phyloP scores from a whole-genome alignment of 768 basidiomycete genomes.

The Leccinum subgranulosum region DNA sequence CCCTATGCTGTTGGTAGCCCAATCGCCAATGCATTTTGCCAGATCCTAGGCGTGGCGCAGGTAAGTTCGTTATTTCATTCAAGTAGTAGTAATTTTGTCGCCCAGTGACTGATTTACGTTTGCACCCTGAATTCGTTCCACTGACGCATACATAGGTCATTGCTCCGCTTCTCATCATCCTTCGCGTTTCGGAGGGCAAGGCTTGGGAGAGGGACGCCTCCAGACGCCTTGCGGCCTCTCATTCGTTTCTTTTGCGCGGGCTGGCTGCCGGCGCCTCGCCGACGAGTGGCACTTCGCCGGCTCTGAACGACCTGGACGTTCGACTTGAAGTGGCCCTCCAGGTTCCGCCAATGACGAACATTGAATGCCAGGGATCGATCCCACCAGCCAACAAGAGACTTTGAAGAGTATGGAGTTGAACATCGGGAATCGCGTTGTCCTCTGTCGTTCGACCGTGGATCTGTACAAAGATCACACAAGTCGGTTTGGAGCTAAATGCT shows the following conservation, averaged over 20 bases:
- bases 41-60: slow-evolving; percentile 30
- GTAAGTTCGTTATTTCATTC: slow-evolving; percentile 7
- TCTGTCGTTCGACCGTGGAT: not conserved
- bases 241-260: slow-evolving; percentile 12
- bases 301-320: slow-evolving; percentile 3
- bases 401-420: not conserved
- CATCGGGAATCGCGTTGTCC: not conserved
- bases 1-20: slow-evolving; percentile 24
- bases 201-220: slow-evolving; percentile 35
- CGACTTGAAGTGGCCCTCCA: slow-evolving; percentile 14
- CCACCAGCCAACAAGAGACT: not conserved
- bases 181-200: slow-evolving; percentile 44
- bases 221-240: not conserved
- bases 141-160: slow-evolving; percentile 31
- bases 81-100: not conserved
- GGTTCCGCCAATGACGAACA: not conserved
- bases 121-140: not conserved
- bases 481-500: not conserved
- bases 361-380: not conserved
- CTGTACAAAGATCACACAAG: not conserved
- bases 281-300: not conserved
- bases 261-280: not conserved
- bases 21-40: slow-evolving; percentile 27
- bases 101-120: not conserved
- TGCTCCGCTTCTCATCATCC: slow-evolving; percentile 46